These are phyloP conservation scores for Dothideomycetes sp. DNA, from an alignment of 2,329 filamentous ascomycete species.

Conservation along the genomic window DNA sequence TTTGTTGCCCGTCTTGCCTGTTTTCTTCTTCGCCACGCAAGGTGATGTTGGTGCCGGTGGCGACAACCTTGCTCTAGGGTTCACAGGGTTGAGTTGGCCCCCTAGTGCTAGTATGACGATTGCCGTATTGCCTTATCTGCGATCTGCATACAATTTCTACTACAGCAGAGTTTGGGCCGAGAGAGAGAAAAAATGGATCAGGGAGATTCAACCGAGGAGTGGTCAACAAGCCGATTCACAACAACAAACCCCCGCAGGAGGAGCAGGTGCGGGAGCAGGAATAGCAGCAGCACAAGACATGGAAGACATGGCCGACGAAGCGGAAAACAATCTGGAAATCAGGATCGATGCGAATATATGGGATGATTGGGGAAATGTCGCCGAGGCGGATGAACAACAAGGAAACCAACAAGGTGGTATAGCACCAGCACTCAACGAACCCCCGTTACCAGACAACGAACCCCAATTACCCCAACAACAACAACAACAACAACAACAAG, in stretches of 20 bases:
- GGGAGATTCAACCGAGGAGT: slow-evolving; percentile 50
- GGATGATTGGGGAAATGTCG: slow-evolving; percentile 34
- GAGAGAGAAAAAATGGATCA: slow-evolving; percentile 51
- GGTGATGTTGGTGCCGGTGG: slow-evolving; percentile 36
- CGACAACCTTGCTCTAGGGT: no score
- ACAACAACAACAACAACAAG: slow-evolving; percentile 14
- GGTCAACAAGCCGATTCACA: slow-evolving; percentile 14
- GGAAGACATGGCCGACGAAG: slow-evolving; percentile 16
- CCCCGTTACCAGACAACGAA: slow-evolving; percentile 12
- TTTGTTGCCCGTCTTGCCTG: slow-evolving; percentile 53
- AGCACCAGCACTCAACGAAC: slow-evolving; percentile 13
- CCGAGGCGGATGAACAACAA: slow-evolving; percentile 12
- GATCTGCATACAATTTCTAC: slow-evolving; percentile 53
- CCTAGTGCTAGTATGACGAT: slow-evolving; percentile 58
- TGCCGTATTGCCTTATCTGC: slow-evolving; percentile 56
- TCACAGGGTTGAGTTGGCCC: no score
- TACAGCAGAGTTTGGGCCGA: slow-evolving; percentile 52
- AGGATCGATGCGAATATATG: slow-evolving; percentile 32
- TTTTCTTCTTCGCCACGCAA: slow-evolving; percentile 52
- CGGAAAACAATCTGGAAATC: slow-evolving; percentile 27
- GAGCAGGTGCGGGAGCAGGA: slow-evolving; percentile 14
- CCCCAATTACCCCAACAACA: slow-evolving; percentile 3
- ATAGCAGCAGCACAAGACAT: slow-evolving; percentile 15
- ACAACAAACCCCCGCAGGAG: slow-evolving; percentile 20
- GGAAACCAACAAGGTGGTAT: slow-evolving; percentile 17